A percentile compares a stretch with the other conserved stretches of the same genome.
These are phyloP conservation scores for Phylloporus arenicola DNA, from an alignment of 768 basidiomycete genomes.

Conservation along the genomic window DNA sequence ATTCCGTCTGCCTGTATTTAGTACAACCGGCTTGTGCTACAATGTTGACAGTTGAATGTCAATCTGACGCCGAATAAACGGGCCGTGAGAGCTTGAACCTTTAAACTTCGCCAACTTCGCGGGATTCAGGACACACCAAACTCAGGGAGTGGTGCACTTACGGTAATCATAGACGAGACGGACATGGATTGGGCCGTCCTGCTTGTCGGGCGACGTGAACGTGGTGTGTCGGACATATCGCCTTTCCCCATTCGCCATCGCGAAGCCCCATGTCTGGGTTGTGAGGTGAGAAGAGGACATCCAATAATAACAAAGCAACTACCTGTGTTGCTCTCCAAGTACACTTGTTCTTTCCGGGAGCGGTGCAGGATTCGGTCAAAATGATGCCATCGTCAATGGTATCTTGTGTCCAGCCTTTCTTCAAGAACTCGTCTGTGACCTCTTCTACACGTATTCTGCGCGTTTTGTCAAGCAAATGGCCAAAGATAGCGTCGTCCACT, in stretches of 20 bases:
- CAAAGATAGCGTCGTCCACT: constrained; percentile 60
- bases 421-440: constrained; percentile 40
- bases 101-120: constrained; percentile 18
- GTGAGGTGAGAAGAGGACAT: neutral
- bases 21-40: neutral
- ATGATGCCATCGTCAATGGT: constrained; percentile 33
- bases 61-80: neutral
- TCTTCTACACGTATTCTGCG: constrained; percentile 46
- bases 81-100: neutral
- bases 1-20: neutral
- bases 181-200: constrained; percentile 45
- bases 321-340: constrained; percentile 68
- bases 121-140: constrained; percentile 9
- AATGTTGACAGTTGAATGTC: neutral
- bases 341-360: constrained; percentile 53
- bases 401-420: constrained; percentile 40
- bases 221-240: constrained; percentile 56
- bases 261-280: constrained; percentile 55
- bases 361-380: constrained; percentile 42
- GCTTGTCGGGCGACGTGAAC: constrained; percentile 55
- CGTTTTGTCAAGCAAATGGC: constrained; percentile 49
- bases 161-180: constrained; percentile 65
- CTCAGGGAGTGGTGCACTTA: constrained; percentile 31
- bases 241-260: constrained; percentile 52
- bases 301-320: constrained; percentile 4